These are phyloP conservation scores for Echinosophora koreensis DNA, from an alignment of 306 rosid genomes.

Conservation along the genomic window DNA sequence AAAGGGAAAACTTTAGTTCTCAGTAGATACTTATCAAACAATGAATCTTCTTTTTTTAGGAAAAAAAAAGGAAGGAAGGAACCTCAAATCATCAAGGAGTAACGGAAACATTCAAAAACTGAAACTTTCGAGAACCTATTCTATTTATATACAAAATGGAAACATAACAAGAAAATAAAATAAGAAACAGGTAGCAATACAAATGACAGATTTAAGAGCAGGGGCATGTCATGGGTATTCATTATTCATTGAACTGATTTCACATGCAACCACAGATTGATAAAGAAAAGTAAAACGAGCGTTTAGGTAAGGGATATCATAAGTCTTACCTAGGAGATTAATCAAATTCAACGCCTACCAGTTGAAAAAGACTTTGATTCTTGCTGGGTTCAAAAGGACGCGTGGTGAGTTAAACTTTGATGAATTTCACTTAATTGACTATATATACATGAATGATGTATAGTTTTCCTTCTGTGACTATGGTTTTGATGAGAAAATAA, in stretches of 20 bases:
- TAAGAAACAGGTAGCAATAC: not conserved
- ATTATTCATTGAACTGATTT: not conserved
- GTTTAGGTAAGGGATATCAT: not conserved
- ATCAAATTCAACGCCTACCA: constrained; percentile 32
- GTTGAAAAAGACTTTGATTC: constrained; percentile 39
- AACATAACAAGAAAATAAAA: not conserved
- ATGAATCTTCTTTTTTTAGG: not conserved
- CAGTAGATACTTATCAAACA: not conserved
- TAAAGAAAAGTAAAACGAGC: not conserved
- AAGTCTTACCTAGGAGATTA: constrained; percentile 29
- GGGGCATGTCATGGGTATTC: not conserved
- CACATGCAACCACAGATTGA: not conserved
- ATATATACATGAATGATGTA: not conserved
- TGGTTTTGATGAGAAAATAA: not conserved
- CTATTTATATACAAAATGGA: not conserved
- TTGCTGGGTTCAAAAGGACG: not conserved
- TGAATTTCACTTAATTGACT: not conserved
- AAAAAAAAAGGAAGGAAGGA: not conserved
- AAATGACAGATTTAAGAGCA: not conserved
- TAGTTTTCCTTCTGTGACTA: not conserved
- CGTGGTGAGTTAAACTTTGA: constrained; percentile 10
- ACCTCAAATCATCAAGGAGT: constrained; percentile 12
- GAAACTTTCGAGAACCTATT: not conserved
- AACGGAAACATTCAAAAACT: not conserved
- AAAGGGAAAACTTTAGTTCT: not conserved